phyloP scores from a whole-genome alignment of 2,329 filamentous ascomycete species.

The Colletotrichum sidae region DNA sequence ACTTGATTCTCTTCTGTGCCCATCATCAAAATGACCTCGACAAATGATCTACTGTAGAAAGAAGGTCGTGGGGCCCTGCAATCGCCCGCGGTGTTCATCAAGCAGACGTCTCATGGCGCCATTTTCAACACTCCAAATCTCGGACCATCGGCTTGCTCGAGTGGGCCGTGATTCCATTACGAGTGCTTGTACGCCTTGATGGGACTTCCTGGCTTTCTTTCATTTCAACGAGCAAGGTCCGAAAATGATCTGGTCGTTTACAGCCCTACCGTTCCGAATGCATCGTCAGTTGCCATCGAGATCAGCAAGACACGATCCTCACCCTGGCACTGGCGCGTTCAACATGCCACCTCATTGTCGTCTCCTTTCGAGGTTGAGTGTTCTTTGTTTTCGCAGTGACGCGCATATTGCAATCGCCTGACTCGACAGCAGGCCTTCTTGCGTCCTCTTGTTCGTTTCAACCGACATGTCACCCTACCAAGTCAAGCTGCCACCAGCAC shows the following conservation, averaged over 20 bases:
- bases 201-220: neutral
- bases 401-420: neutral
- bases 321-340: neutral
- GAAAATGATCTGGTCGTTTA: neutral
- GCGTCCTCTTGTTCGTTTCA: too few relatives aligned
- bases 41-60: too few relatives aligned
- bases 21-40: too few relatives aligned
- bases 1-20: too few relatives aligned
- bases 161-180: constrained; percentile 1
- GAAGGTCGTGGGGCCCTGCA: neutral
- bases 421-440: neutral
- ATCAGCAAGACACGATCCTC: constrained; percentile 20
- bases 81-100: constrained; percentile 12
- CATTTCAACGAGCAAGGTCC: constrained; percentile 6
- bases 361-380: neutral
- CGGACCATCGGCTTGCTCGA: constrained; percentile 11
- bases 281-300: constrained; percentile 1
- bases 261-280: neutral
- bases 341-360: constrained; percentile 8
- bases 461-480: too few relatives aligned
- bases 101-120: neutral
- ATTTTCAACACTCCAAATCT: constrained; percentile 6
- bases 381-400: too few relatives aligned
- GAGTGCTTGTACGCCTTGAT: neutral
- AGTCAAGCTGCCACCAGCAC: neutral